Evolutionary conservation across 306 rosid genomes (phyloP), one percentile per base, ranked within the genome.

Genomic region (Vigna unguiculata): DNA sequence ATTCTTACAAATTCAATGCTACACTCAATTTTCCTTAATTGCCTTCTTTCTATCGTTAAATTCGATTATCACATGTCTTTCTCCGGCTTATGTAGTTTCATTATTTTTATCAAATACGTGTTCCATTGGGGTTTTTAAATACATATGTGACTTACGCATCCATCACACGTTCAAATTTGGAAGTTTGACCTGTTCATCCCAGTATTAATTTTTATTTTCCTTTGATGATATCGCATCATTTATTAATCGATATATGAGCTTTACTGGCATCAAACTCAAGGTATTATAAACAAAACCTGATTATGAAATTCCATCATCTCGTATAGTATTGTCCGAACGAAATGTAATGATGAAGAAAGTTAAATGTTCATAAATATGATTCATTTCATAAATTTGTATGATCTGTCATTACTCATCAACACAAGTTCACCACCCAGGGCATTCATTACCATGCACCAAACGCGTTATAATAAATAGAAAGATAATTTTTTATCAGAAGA

Each of bases 361-460:
- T 65, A 20, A 40, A 36, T 65, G 34, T 12, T 12, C 70, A 10
- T 38, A 62, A 62, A 4, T 64, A 40, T 36, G 6, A 28, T 30
- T 60, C 16, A 14, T 60, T 65, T 66, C 19, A 10, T 64, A 40
- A 40, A 64, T 40, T 64, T 64, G 71, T 11, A 40, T 5, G 19
- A 30, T 2, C 3, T 12, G 51, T 21, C 10, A 41, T 19, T n/a
- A 2, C 19, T 41, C 53, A 13, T 41, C 71, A 11, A 8, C 36
- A 22, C 34, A 20, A 43, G 36, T 66, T 65, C 49, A 63, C 19
- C 52, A 11, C 17, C 12, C 51, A 63, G 12, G 53, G 51, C 32
- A 40, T 65, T 41, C 41, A 32, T 16, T 61, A 40, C n/a, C 69
- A n/a, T 17, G 69, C 69, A 63, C 30, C 16, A 63, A 36, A 41